Conservation (phyloP, 139 green algal genomes). For the Chlamydomonas asymmetrica region DNA sequence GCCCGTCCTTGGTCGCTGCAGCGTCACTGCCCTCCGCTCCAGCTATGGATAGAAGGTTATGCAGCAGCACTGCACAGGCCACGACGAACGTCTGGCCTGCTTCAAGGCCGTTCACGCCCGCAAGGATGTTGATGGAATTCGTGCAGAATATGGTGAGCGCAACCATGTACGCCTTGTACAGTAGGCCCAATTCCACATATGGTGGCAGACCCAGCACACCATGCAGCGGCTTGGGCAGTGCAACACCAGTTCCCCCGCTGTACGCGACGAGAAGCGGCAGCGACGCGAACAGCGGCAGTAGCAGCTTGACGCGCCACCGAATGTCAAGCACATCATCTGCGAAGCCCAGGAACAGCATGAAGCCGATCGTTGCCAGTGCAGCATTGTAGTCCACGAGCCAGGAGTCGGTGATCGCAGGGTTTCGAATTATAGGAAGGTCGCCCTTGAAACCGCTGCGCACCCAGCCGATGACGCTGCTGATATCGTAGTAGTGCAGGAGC, state of each 20-base stretch:
- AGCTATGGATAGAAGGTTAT: slow-evolving; percentile 73
- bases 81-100: slow-evolving; percentile 92
- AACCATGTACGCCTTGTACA: slow-evolving; percentile 97
- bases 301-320: slow-evolving; percentile 94
- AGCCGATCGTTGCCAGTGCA: slow-evolving; percentile 92
- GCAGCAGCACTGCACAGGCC: slow-evolving; percentile 76
- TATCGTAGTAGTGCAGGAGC: slow-evolving; percentile 86
- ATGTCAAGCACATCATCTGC: slow-evolving; percentile 99
- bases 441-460: slow-evolving; percentile 38
- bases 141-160: slow-evolving; percentile 94
- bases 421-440: slow-evolving; percentile 8
- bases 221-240: slow-evolving; percentile 79
- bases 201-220: slow-evolving; percentile 38
- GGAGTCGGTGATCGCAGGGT: slow-evolving; percentile 52
- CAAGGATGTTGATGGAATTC: slow-evolving; percentile 99
- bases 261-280: slow-evolving; percentile 93
- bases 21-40: slow-evolving; percentile 26
- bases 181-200: slow-evolving; percentile 79
- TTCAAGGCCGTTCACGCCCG: slow-evolving; percentile 96
- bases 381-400: slow-evolving; percentile 99
- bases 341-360: slow-evolving; percentile 99
- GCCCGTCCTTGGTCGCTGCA: slow-evolving; percentile 68
- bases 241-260: slow-evolving; percentile 70
- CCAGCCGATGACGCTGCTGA: slow-evolving; percentile 50
- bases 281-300: slow-evolving; percentile 86